Evolutionary conservation across 768 basidiomycete genomes (phyloP), one percentile per base, ranked within the genome.

Genomic region (Rhizopogon vesiculosus): DNA sequence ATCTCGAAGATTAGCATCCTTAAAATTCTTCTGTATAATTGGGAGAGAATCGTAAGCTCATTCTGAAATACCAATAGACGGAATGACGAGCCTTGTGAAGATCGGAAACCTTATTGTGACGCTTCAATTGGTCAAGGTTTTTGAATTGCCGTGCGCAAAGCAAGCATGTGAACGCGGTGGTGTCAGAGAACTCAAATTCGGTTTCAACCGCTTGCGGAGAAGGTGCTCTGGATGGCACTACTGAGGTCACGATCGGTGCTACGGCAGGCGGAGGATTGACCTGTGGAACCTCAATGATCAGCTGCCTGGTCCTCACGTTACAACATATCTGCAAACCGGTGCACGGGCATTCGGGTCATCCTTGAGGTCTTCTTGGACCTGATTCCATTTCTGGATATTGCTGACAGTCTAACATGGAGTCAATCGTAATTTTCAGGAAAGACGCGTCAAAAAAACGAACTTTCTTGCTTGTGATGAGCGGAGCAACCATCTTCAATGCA

Each of bases 311-410:
- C 54, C 53, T 67, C 59, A 2, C 16, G 15, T 25, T 60, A 42
- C 39, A 42, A 40, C 53, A 60, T 28, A 59, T 54, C 52, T 67
- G 41, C 67, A 55, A 41, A 56, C 65, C 49, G 65, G 44, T 57
- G 63, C 56, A 40, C 55, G 59, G 51, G 65, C 58, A 55, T 64
- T 66, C 33, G 73, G 55, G 42, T 76, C 70, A 57, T 82, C 77
- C 38, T 80, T 82, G 49, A 97, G 78, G 64, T 93, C 95, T 71
- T 87, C 88, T 71, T 96, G 92, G 9, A 95, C 91, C 74, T 87
- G 88, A 67, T 95, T 98, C 97, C 96, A 99, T 68, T 98, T 98
- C 64, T 81, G 86, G 66, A 99, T 98, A 64, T 94, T 93, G 69
- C 82, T 89, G 48, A 82, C 89, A 44, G 86, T 90, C 92, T 97